phyloP scores from a whole-genome alignment of 2,329 filamentous ascomycete species.

The Pseudopithomyces maydicus region DNA sequence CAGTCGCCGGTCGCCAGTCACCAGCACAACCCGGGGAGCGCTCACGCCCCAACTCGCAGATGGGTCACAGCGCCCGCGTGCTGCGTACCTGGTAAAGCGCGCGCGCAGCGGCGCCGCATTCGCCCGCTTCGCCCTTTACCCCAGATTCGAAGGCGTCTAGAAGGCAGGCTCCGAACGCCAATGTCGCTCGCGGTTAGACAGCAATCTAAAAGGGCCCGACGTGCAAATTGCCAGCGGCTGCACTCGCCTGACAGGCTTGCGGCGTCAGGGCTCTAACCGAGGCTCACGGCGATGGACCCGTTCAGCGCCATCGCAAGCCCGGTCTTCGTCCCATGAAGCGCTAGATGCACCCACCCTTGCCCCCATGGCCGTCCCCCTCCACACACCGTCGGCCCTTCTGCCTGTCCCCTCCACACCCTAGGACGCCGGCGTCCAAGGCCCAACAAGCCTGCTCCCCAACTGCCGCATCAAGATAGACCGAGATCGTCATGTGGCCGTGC shows the following conservation, averaged over 20 bases:
- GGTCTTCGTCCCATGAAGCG: not conserved
- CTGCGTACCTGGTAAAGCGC: slow-evolving; percentile 9
- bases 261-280: slow-evolving; percentile 4
- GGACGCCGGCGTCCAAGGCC: not conserved
- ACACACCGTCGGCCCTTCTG: slow-evolving; percentile 2
- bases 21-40: not conserved
- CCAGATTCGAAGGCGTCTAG: slow-evolving; percentile 37
- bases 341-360: slow-evolving; percentile 2
- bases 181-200: slow-evolving; percentile 18
- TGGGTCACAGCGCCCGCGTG: slow-evolving; percentile 3
- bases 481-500: slow-evolving; percentile 37
- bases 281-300: slow-evolving; percentile 3
- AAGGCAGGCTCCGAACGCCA: slow-evolving; percentile 23
- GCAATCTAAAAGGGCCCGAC: slow-evolving; percentile 23
- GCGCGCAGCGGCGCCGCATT: slow-evolving; percentile 15
- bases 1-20: too few species aligned
- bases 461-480: slow-evolving; percentile 28
- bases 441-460: slow-evolving; percentile 12
- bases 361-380: slow-evolving; percentile 1
- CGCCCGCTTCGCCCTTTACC: slow-evolving; percentile 34
- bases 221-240: slow-evolving; percentile 22
- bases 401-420: slow-evolving; percentile 3
- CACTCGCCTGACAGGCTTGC: slow-evolving; percentile 2
- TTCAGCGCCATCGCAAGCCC: not conserved
- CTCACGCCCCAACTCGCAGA: not conserved